phyloP scores from a whole-genome alignment of 768 basidiomycete species.

The Auricularia heimuer region DNA sequence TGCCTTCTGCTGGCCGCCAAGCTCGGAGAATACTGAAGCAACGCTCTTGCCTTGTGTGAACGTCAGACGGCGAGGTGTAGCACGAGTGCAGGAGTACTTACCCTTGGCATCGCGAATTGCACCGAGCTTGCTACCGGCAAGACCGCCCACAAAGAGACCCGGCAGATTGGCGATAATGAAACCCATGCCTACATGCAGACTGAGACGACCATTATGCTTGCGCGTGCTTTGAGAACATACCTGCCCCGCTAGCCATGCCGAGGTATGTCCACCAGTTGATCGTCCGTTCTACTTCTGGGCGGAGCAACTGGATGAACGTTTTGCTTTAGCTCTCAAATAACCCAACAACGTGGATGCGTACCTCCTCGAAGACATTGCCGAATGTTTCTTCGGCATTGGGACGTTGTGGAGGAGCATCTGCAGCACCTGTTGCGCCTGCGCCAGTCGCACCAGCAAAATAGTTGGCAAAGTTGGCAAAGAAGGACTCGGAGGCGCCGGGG shows the following conservation, averaged over 20 bases:
- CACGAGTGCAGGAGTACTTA: background rate
- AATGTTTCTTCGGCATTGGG: conserved; percentile 68
- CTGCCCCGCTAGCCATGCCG: conserved; percentile 62
- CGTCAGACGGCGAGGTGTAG: background rate
- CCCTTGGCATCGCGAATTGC: conserved; percentile 84
- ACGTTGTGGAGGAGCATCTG: conserved; percentile 11
- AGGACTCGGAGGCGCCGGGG: conserved; percentile 57
- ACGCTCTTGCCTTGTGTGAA: conserved; percentile 63
- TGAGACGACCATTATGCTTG: background rate
- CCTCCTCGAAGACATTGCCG: conserved; percentile 87
- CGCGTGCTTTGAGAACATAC: background rate
- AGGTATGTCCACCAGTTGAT: conserved; percentile 40
- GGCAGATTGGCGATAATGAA: conserved; percentile 68
- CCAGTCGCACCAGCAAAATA: conserved; percentile 47
- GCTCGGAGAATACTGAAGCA: conserved; percentile 71
- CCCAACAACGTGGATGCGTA: conserved; percentile 17
- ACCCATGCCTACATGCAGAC: conserved; percentile 18
- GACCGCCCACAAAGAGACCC: conserved; percentile 75
- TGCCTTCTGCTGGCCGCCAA: conserved; percentile 73
- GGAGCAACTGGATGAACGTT: conserved; percentile 45
- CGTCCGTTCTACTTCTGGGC: conserved; percentile 68
- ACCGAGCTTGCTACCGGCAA: conserved; percentile 84
- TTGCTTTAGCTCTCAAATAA: background rate
- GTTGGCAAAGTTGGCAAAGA: conserved; percentile 66
- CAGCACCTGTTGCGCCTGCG: conserved; percentile 18